These are phyloP conservation scores for Colletotrichum tropicicola DNA, from an alignment of 2,329 filamentous ascomycete genomes.

Conservation along the genomic window DNA sequence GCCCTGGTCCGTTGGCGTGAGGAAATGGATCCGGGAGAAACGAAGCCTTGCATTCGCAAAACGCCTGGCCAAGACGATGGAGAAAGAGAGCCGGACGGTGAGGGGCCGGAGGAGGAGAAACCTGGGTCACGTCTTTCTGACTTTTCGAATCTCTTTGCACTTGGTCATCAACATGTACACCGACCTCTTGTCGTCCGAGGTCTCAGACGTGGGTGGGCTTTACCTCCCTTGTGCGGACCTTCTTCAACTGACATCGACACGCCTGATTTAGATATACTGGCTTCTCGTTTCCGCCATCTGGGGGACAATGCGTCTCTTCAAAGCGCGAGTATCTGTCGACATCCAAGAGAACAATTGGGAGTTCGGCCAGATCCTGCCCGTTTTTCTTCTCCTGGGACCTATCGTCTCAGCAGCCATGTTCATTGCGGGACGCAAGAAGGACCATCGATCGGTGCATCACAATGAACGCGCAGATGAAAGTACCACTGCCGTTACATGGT, in stretches of 20 bases:
- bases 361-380: not conserved
- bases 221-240: rapidly evolving
- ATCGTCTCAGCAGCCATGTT: not conserved
- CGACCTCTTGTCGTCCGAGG: not conserved
- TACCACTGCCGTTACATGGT: too few species aligned
- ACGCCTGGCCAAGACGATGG: too few species aligned
- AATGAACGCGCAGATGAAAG: too few species aligned
- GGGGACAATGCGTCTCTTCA: not conserved
- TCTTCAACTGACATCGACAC: not conserved
- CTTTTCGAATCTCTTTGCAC: not conserved
- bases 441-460: too few species aligned
- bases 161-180: not conserved
- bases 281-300: not conserved
- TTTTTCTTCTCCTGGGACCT: not conserved
- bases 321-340: not conserved
- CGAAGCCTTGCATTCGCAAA: too few species aligned
- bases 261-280: not conserved
- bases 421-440: too few species aligned
- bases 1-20: too few species aligned
- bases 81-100: too few species aligned
- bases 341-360: not conserved
- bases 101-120: not conserved
- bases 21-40: too few species aligned
- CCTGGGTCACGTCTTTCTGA: not conserved
- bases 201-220: not conserved